Conservation (phyloP, 305 asterid genomes). For the Withania somnifera region DNA sequence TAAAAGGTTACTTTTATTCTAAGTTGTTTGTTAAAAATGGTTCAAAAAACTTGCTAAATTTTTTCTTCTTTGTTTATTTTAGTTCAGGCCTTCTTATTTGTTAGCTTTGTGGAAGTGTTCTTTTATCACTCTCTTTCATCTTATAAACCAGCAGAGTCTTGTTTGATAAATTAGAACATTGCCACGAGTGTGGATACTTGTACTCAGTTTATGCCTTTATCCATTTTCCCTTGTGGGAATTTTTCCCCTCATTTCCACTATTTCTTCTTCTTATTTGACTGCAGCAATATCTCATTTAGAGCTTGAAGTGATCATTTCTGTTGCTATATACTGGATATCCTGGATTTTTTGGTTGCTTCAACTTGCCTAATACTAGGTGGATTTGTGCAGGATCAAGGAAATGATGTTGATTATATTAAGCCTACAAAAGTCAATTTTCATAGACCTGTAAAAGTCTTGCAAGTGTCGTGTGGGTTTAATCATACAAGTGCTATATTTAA, state of each 20-base stretch:
- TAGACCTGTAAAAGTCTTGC: slow-evolving; percentile 39
- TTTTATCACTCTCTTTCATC: neutral
- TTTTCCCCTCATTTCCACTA: neutral
- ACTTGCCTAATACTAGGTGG: neutral
- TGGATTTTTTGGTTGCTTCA: neutral
- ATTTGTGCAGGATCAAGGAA: slow-evolving; percentile 60
- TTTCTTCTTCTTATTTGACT: neutral
- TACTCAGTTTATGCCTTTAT: neutral
- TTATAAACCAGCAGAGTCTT: neutral
- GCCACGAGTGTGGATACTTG: neutral
- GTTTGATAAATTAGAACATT: neutral
- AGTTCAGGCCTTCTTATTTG: neutral
- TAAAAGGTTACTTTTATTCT: neutral
- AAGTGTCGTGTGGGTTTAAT: slow-evolving; percentile 87
- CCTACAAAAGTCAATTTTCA: slow-evolving; percentile 44
- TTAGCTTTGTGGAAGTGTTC: neutral
- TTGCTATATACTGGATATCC: neutral
- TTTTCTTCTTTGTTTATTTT: neutral
- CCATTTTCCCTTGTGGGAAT: neutral
- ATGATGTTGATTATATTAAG: slow-evolving; percentile 51
- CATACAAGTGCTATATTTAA: slow-evolving; percentile 70
- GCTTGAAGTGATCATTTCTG: neutral
- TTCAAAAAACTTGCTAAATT: neutral
- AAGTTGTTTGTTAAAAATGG: neutral
- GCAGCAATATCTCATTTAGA: neutral